phyloP scores from a whole-genome alignment of 768 basidiomycete genomes.

The Russula brevipes region DNA sequence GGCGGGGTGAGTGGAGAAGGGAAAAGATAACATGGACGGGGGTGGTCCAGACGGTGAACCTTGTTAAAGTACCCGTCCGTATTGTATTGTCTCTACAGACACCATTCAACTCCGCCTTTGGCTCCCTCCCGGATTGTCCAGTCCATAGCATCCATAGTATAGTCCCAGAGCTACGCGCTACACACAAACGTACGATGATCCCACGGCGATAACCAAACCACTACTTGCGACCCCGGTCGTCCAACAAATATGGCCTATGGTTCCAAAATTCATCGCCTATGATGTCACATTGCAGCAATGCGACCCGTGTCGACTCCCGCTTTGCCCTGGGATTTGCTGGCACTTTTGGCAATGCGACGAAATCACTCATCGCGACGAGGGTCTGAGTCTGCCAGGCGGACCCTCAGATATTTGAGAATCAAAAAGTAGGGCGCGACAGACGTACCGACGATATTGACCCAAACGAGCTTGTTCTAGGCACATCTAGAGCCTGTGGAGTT shows the following conservation, averaged over 20 bases:
- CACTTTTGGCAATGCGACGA: not conserved
- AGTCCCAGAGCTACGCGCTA: not conserved
- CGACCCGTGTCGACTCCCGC: slow-evolving; percentile 41
- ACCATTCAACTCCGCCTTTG: slow-evolving; percentile 12
- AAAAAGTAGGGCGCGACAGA: not conserved
- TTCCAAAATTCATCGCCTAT: slow-evolving; percentile 81
- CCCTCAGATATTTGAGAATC: not conserved
- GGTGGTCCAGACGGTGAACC: not conserved
- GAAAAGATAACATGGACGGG: not conserved
- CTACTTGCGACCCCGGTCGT: slow-evolving; percentile 28
- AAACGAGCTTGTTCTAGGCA: not conserved
- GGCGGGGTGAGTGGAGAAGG: not conserved
- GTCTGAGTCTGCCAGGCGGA: not conserved
- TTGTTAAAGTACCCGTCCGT: not conserved
- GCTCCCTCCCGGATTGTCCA: not conserved
- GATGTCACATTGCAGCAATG: slow-evolving; percentile 74
- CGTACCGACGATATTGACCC: not conserved
- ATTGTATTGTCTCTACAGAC: not conserved
- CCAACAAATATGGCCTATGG: slow-evolving; percentile 44
- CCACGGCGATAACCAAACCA: not conserved
- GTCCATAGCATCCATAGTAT: too few species aligned
- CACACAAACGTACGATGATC: not conserved
- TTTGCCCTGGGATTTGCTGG: slow-evolving; percentile 29
- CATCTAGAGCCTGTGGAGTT: not conserved
- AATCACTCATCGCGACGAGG: not conserved